Evolutionary conservation across 108 stramenopile species (phyloP).

Genomic region (Seminavis robusta): DNA sequence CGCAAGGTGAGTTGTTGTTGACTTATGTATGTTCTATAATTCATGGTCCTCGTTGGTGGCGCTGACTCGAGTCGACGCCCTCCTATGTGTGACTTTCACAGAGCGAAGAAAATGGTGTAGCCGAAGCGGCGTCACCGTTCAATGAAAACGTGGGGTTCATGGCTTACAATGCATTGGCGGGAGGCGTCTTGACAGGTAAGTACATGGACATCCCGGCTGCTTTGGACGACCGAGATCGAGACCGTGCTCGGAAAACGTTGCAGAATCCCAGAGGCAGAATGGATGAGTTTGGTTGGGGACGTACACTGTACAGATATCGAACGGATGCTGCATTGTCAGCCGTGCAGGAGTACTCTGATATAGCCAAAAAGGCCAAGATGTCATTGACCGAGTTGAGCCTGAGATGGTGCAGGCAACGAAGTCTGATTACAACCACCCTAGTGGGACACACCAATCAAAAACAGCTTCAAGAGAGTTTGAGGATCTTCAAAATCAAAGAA

Average conservation of each 20-base stretch:
- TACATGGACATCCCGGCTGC: conserved; percentile 75
- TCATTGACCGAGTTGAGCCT: conserved; percentile 74
- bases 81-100: too few relatives aligned
- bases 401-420: conserved; percentile 77
- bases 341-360: conserved; percentile 62
- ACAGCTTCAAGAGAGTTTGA: conserved; percentile 70
- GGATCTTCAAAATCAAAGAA: conserved; percentile 61
- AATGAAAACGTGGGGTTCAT: conserved; percentile 91
- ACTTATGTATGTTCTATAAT: conserved; percentile 3
- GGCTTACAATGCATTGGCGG: conserved; percentile 87
- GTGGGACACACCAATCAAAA: conserved; percentile 79
- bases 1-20: too few relatives aligned
- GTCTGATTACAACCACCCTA: conserved; percentile 80
- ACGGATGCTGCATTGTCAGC: conserved; percentile 78
- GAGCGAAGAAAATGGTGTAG: conserved; percentile 88
- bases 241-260: conserved; percentile 43
- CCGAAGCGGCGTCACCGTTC: conserved; percentile 84
- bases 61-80: too few relatives aligned
- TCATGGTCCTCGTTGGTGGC: too few relatives aligned
- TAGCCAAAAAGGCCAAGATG: conserved; percentile 73
- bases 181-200: conserved; percentile 90
- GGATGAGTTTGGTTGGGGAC: conserved; percentile 84
- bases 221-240: conserved; percentile 44
- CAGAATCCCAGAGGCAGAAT: conserved; percentile 76
- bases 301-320: conserved; percentile 81